phyloP scores from a whole-genome alignment of 495 filamentous ascomycete genomes.

The Aspergillus nanangensis region DNA sequence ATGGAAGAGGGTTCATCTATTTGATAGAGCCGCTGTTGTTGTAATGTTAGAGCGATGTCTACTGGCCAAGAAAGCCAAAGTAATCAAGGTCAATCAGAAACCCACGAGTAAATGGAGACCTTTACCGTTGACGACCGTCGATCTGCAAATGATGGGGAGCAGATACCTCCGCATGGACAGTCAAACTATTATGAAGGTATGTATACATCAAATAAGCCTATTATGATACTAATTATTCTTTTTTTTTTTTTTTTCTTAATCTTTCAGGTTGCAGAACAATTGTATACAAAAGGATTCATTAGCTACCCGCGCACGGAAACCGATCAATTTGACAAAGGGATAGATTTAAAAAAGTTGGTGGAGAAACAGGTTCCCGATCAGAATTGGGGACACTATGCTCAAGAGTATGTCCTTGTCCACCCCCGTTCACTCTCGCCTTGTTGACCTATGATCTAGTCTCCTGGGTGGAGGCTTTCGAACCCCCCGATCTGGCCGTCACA shows the following conservation, averaged over 20 bases:
- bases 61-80: constrained; percentile 67
- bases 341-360: constrained; percentile 75
- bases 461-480: constrained; percentile 74
- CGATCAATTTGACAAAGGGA: constrained; percentile 88
- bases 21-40: constrained; percentile 77
- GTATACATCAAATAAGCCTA: too few relatives aligned
- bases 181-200: constrained; percentile 76
- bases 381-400: constrained; percentile 80
- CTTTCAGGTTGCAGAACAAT: constrained; percentile 64
- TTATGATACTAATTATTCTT: too few relatives aligned
- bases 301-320: constrained; percentile 97
- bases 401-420: constrained; percentile 34
- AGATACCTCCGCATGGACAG: constrained; percentile 79
- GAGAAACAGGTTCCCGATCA: constrained; percentile 76
- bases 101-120: constrained; percentile 94
- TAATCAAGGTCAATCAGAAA: constrained; percentile 80
- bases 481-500: constrained; percentile 77
- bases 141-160: constrained; percentile 95
- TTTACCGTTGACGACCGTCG: constrained; percentile 91
- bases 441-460: constrained; percentile 41
- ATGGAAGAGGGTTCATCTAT: constrained; percentile 79
- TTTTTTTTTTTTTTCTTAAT: not conserved
- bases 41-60: constrained; percentile 86
- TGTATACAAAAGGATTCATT: constrained; percentile 94
- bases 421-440: not conserved